A percentile compares a stretch with the other conserved stretches of the same genome.
Evolutionary conservation across 208 protist genomes (phyloP).

Genomic region (Balamuthia mandrillaris): DNA sequence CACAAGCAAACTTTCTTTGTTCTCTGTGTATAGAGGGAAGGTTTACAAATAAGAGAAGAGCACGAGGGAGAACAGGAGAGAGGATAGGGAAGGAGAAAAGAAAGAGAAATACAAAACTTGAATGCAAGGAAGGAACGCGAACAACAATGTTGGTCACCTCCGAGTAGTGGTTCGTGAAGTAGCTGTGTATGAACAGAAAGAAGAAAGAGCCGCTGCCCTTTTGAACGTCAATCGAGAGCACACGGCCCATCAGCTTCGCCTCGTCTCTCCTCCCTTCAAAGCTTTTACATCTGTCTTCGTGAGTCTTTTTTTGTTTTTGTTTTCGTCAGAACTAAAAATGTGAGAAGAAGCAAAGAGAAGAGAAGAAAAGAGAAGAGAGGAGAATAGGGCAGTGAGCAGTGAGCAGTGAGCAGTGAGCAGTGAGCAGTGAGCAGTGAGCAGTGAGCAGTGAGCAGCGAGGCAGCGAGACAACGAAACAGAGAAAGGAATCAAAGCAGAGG

Average conservation of each 20-base stretch:
- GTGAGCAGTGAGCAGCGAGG: no score
- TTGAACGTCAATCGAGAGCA: neutral
- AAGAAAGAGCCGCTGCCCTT: neutral
- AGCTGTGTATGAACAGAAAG: neutral
- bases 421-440: no score
- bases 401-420: no score
- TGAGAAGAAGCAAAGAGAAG: no score
- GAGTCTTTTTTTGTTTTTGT: neutral
- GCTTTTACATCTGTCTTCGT: neutral
- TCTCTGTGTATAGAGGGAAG: neutral
- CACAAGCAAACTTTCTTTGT: neutral
- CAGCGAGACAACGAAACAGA: no score
- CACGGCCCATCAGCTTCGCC: no score
- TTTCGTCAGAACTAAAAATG: no score
- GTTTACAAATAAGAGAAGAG: neutral
- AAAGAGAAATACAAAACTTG: neutral
- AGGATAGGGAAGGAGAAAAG: no score
- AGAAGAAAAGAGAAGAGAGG: no score
- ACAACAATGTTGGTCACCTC: conserved; percentile 30
- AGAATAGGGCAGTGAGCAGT: no score
- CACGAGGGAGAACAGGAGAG: neutral
- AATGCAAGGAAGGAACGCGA: neutral
- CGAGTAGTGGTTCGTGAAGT: conserved; percentile 24
- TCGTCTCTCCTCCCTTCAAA: neutral
- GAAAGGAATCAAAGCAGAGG: no score